Evolutionary conservation across 2,329 filamentous ascomycete species (phyloP), one percentile per base, ranked within the genome.

Genomic region (Neopestalotiopsis sp.): DNA sequence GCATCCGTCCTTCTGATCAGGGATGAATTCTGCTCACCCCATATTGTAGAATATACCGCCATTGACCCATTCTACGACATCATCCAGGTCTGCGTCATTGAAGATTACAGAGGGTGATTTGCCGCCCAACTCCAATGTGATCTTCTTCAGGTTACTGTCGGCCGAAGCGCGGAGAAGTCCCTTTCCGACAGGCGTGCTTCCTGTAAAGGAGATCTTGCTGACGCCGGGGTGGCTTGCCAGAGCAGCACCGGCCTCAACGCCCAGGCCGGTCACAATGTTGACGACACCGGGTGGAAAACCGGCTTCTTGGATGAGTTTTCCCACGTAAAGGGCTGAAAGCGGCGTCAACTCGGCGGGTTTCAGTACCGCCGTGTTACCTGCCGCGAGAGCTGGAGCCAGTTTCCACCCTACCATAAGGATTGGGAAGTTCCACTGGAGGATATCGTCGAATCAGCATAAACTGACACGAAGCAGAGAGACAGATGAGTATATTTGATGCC

Each of bases 181-280:
- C 38, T 88, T 85, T 17, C 89, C 92, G 4, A 0, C 90, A 92
- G 1, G 82, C 83, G 92, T 95, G 3, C 89, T 92, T 56, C 93
- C 93, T 0, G 92, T 95, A 72, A 95, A 95, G 0, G 92, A 91
- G 70, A 95, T 85, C 82, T 95, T 95, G 75, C 93, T 90, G n/a
- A 95, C 85, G 58, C 87, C 87, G 30, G 88, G 80, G 76, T 95
- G 93, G 56, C 85, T 84, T 1, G 89, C 90, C 10, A 95, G 84
- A 0, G 91, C 90, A 6, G 89, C 85, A 12, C 93, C 93, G 0
- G 92, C 90, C 49, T 90, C 89, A 34, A 84, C 84, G 34, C 92
- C 92, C 66, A 89, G 85, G 0, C 92, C 93, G 70, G 94, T 94
- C 67, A 94, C 78, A 68, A 95, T 86, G 78, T 95, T 95, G 72